These are phyloP conservation scores for maize (Zea mays) DNA, from an alignment of 176 grass and related monocot species.

Conservation along the genomic window Zm-B73-REFERENCE-NAM-5.0 NC_050101.1:143727001-143727500, in stretches of 20 bases:
- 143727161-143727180: background rate
- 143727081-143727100: background rate
- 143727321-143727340: constrained; percentile 48
- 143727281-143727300: background rate
- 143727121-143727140: background rate
- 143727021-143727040: background rate
- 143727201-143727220: background rate
- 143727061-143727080: background rate
- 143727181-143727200: background rate
- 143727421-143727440: background rate
- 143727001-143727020: background rate
- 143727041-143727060: background rate
- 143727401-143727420: background rate
- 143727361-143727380: background rate
- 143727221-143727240: background rate
- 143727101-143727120: background rate
- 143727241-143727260: background rate
- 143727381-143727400: background rate
- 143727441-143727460: constrained; percentile 28
- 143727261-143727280: background rate
- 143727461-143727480: constrained; percentile 16
- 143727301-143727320: background rate
- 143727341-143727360: constrained; percentile 45
- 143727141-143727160: background rate
- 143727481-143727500: background rate